phyloP scores from a whole-genome alignment of 73 alveolate species.

The Paramecium tetraurelia region DNA sequence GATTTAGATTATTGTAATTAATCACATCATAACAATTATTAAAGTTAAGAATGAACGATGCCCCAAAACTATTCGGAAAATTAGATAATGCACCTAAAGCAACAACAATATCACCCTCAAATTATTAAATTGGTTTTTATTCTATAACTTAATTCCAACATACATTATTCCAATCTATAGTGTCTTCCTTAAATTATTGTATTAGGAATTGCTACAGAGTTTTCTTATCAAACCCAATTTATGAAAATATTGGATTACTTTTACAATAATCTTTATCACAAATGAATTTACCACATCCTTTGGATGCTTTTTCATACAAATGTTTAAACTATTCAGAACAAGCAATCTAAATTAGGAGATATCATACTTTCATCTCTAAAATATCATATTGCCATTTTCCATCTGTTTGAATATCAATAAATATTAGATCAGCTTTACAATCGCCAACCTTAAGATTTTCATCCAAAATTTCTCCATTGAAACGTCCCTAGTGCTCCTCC shows the following conservation, averaged over 20 bases:
- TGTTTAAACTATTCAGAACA: not conserved
- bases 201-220: not conserved
- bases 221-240: not conserved
- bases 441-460: not conserved
- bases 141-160: not conserved
- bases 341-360: not conserved
- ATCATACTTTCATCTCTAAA: not conserved
- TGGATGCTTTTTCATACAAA: not conserved
- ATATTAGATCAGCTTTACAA: not conserved
- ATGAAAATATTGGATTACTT: not conserved
- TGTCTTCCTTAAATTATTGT: not conserved
- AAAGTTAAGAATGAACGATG: not conserved
- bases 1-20: not conserved
- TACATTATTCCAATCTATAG: not conserved
- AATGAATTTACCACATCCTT: not conserved
- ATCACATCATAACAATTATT: not conserved
- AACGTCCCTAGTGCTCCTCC: not conserved
- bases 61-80: not conserved
- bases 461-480: not conserved
- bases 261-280: not conserved
- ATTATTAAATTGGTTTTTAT: not conserved
- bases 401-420: not conserved
- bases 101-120: not conserved
- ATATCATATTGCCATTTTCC: not conserved
- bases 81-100: not conserved